These are phyloP conservation scores for Fusarium acutatum DNA, from an alignment of 2,329 filamentous ascomycete species.

Conservation along the genomic window DNA sequence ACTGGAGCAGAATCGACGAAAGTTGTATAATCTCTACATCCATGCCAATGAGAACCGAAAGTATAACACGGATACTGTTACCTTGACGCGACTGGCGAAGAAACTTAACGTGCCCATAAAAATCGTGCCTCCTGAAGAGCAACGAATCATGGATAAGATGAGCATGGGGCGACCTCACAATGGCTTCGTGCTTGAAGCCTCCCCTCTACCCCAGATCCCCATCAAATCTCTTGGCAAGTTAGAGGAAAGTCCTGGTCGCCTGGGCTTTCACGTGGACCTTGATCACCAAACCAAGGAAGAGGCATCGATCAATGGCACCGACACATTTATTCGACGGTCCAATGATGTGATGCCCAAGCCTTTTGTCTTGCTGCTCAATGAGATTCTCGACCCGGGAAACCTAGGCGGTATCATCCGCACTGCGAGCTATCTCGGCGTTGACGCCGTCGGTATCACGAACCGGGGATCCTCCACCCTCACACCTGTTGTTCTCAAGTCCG, in stretches of 20 bases:
- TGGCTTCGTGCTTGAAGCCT: slow-evolving; percentile 86
- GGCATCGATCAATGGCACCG: slow-evolving; percentile 73
- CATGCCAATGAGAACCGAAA: slow-evolving; percentile 67
- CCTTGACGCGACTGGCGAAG: slow-evolving; percentile 57
- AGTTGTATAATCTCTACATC: slow-evolving; percentile 86
- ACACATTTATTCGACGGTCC: slow-evolving; percentile 55
- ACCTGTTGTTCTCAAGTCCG: slow-evolving; percentile 83
- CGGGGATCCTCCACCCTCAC: slow-evolving; percentile 78
- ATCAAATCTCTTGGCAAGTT: slow-evolving; percentile 65
- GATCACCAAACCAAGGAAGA: slow-evolving; percentile 80
- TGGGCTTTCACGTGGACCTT: slow-evolving; percentile 67
- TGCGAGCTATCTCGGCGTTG: slow-evolving; percentile 88
- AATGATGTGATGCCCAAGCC: slow-evolving; percentile 61
- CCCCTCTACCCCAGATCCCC: slow-evolving; percentile 78
- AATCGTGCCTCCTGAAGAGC: slow-evolving; percentile 66
- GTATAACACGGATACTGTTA: slow-evolving; percentile 55
- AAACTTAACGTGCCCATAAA: slow-evolving; percentile 62
- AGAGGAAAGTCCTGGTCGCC: slow-evolving; percentile 52
- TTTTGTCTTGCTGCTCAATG: slow-evolving; percentile 77
- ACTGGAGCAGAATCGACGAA: slow-evolving; percentile 70
- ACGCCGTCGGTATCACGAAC: slow-evolving; percentile 80
- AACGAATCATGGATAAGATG: slow-evolving; percentile 83
- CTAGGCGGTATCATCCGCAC: slow-evolving; percentile 89
- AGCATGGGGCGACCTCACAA: slow-evolving; percentile 87
- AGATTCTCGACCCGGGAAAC: slow-evolving; percentile 87